Conservation (phyloP, 805 yeast genomes). For the Torulaspora franciscae region DNA sequence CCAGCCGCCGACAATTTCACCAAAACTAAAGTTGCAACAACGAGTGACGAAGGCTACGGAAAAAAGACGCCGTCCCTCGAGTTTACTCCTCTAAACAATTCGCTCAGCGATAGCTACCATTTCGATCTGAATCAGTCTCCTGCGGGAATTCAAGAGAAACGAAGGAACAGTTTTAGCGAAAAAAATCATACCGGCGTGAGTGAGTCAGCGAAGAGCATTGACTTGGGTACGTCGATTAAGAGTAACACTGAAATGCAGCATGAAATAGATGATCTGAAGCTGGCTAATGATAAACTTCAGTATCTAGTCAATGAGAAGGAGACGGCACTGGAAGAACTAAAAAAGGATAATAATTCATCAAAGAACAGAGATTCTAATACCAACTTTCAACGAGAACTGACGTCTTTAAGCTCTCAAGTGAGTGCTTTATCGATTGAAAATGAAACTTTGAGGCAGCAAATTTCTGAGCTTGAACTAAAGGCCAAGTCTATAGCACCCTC, state of each 20-base stretch:
- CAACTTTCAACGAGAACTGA: slow-evolving; percentile 25
- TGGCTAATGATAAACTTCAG: slow-evolving; percentile 20
- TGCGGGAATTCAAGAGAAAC: background rate
- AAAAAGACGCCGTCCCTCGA: background rate
- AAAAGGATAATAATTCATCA: slow-evolving; percentile 8
- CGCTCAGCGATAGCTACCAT: slow-evolving; percentile 11
- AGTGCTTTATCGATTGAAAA: slow-evolving; percentile 31
- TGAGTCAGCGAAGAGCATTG: background rate
- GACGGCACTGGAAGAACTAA: slow-evolving; percentile 11
- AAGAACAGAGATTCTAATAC: slow-evolving; percentile 13
- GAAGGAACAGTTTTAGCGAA: background rate
- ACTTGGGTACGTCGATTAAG: background rate
- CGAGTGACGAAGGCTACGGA: background rate
- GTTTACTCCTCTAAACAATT: slow-evolving; percentile 3
- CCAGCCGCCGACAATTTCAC: background rate
- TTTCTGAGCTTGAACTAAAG: slow-evolving; percentile 48
- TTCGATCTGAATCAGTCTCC: slow-evolving; percentile 11
- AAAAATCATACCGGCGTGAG: background rate
- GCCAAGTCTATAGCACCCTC: slow-evolving; percentile 14
- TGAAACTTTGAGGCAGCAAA: slow-evolving; percentile 36
- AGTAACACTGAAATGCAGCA: background rate
- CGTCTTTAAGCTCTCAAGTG: slow-evolving; percentile 24
- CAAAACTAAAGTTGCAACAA: background rate
- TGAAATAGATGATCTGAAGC: slow-evolving; percentile 14
- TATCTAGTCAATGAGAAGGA: slow-evolving; percentile 20